A percentile compares a stretch with the other conserved stretches of the same genome.
These are phyloP conservation scores for Zymoseptoria pseudotritici DNA, from an alignment of 2,329 filamentous ascomycete species.

Conservation along the genomic window DNA sequence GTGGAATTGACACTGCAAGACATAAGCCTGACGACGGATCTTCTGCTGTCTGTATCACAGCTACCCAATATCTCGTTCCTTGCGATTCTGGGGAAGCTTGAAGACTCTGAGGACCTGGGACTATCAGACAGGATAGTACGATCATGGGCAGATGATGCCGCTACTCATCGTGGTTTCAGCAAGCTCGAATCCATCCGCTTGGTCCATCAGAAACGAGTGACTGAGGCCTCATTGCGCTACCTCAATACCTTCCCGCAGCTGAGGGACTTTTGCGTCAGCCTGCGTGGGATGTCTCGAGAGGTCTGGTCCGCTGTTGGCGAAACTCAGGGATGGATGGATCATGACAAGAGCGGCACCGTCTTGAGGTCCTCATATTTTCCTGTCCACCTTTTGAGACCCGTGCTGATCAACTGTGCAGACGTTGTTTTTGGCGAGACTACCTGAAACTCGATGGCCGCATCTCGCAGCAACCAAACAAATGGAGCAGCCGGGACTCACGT, in stretches of 20 bases:
- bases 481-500: too few relatives aligned
- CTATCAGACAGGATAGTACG: slow-evolving; percentile 16
- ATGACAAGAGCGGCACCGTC: too few relatives aligned
- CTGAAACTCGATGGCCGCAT: too few relatives aligned
- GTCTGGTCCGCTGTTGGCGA: neutral
- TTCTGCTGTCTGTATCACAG: slow-evolving; percentile 8
- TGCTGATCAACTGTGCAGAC: neutral
- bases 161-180: slow-evolving; percentile 8
- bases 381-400: neutral
- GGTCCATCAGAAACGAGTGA: slow-evolving; percentile 6
- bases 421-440: neutral
- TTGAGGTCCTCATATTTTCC: neutral
- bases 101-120: neutral
- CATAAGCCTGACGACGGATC: neutral
- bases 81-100: neutral
- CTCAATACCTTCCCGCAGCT: slow-evolving; percentile 15
- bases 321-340: neutral
- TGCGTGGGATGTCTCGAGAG: neutral
- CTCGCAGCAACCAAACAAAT: too few relatives aligned
- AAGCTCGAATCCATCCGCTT: slow-evolving; percentile 15
- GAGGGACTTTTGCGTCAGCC: slow-evolving; percentile 8
- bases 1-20: slow-evolving; percentile 12
- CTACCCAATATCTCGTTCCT: slow-evolving; percentile 11
- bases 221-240: slow-evolving; percentile 8
- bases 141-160: slow-evolving; percentile 16